Base-by-base conservation (phyloP, 202 grass and related monocot genomes). In the Schoenoplectus triqueter region DNA sequence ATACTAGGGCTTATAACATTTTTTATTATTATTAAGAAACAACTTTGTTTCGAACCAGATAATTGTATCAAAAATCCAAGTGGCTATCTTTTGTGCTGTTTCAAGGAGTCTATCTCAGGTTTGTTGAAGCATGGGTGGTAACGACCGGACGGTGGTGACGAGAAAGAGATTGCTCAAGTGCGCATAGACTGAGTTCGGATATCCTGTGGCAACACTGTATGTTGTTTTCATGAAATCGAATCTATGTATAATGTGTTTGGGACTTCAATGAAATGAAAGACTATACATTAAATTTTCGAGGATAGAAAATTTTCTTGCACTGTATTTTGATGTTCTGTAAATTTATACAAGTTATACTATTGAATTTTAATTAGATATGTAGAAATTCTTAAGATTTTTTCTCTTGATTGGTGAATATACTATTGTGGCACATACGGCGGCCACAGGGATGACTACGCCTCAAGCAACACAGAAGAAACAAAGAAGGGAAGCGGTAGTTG, bases 61-160 rank as follows among this genome's bases (percentile, higher is more conserved):
- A 82, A 66, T 48, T 66, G 1, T 50, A 66, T 82, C 10, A 42
- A 61, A 7, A 42, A 17, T 8, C 54, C 51, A 78, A 61, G 74
- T 60, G 79, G 47, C 42, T 18, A 70, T 83, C 21, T 82, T 81
- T 81, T 80, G 50, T 52, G 17, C 3, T 56, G 15, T 63, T 50
- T 15, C 40, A 20, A 19, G 5, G 61, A 64, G 14, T 82, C 17
- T 9, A 47, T 66, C 10, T 21, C 31, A 51, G 15, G 81, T 70
- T 83, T 41, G 60, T 70, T 83, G 80, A 83, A 70, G 64, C 22
- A 49, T 83, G 44, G 63, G 44, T 55, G 48, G 13, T 56, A 83
- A 83, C 80, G 80, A 83, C 48, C 80, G 45, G 80, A 66, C 80
- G 79, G 60, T 82, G 20, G 79, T 82, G 20, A 18, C 74, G 31